These are phyloP conservation scores for Vitis hybrid DNA, from an alignment of 177 flowering plant genomes.

Conservation along the genomic window DNA sequence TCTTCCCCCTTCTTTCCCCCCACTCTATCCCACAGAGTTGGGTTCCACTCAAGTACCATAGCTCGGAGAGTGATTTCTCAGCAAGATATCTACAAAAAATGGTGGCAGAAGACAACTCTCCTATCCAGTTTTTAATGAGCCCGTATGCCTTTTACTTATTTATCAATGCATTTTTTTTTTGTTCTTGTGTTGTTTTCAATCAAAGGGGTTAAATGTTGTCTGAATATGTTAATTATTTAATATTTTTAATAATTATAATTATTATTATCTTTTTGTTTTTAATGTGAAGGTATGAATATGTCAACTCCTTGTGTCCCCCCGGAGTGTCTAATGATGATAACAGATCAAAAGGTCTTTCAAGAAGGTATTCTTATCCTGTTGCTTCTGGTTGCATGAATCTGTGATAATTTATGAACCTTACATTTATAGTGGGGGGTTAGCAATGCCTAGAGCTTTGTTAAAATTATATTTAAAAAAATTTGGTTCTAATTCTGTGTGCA, in stretches of 20 bases:
- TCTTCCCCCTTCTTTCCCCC: too few species aligned
- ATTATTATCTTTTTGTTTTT: conserved; percentile 4
- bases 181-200: too few species aligned
- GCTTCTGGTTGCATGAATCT: background rate
- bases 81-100: conserved; percentile 43
- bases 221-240: conserved; percentile 4
- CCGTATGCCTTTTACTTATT: conserved; percentile 39
- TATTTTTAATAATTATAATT: background rate
- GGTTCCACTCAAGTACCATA: conserved; percentile 68
- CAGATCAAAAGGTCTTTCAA: conserved; percentile 34
- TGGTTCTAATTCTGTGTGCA: too few species aligned
- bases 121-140: conserved; percentile 62
- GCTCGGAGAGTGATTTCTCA: conserved; percentile 45
- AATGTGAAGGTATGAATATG: conserved; percentile 54
- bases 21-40: conserved; percentile 39
- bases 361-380: conserved; percentile 40
- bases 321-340: conserved; percentile 25
- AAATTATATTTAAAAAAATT: too few species aligned
- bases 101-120: conserved; percentile 44
- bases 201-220: background rate
- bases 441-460: too few species aligned
- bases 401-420: background rate
- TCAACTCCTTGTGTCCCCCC: conserved; percentile 71
- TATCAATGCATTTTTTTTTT: too few species aligned
- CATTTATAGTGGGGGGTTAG: background rate